Conservation (phyloP, 192 early-diverging fungal species). For the Globomyces pollinis-pini region DNA sequence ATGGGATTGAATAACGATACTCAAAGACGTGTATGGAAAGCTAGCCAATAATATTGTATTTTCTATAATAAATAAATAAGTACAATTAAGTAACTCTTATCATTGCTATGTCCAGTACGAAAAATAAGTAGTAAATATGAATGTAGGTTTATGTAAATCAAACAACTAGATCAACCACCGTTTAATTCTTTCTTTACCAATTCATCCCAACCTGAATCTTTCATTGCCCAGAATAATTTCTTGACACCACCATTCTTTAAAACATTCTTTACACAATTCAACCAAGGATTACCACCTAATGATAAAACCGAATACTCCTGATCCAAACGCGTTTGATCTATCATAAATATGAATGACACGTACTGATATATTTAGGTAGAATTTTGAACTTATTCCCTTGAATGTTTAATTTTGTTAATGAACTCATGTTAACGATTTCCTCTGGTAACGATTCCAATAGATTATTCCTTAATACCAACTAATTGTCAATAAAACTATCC, state of each 20-base stretch:
- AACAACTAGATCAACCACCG: too few relatives aligned
- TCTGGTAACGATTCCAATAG: slow-evolving; percentile 20
- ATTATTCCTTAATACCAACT: slow-evolving; percentile 27
- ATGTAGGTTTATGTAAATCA: too few relatives aligned
- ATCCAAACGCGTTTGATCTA: slow-evolving; percentile 11
- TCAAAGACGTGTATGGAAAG: slow-evolving; percentile 6
- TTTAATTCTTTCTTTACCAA: not conserved
- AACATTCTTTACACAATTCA: slow-evolving; percentile 11
- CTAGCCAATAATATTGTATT: too few relatives aligned
- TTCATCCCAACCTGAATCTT: slow-evolving; percentile 2
- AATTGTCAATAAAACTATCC: not conserved
- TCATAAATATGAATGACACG: not conserved
- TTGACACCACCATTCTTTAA: slow-evolving; percentile 18
- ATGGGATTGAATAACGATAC: not conserved
- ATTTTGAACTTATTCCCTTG: slow-evolving; percentile 32
- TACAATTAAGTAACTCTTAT: too few relatives aligned
- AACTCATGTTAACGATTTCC: slow-evolving; percentile 17
- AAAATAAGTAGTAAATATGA: too few relatives aligned
- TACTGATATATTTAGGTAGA: slow-evolving; percentile 20
- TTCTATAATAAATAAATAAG: too few relatives aligned
- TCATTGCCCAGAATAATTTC: slow-evolving; percentile 19
- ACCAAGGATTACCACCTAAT: slow-evolving; percentile 20
- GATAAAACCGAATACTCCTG: not conserved
- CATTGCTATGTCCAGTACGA: too few relatives aligned
- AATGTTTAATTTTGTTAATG: slow-evolving; percentile 9